Evolutionary conservation across 1,284 basidiomycete species (phyloP).

Genomic region (Cutaneotrichosporon cutaneum): DNA sequence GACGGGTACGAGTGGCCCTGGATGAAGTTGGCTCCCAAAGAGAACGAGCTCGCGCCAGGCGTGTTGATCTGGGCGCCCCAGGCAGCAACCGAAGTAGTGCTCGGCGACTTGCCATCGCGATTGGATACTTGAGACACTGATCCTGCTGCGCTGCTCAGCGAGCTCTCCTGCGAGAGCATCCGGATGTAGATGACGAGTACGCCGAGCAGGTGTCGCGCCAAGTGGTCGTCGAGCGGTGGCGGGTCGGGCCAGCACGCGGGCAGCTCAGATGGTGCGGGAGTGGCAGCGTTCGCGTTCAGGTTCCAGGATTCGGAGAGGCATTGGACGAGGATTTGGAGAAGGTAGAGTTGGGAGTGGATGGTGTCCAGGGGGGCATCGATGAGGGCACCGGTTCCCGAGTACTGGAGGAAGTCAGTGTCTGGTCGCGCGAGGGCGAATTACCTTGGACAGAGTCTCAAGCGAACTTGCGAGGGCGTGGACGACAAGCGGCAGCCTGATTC

Average conservation of each 20-base stretch:
- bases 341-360: conserved; percentile 83
- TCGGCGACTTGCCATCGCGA: conserved; percentile 29
- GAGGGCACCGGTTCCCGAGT: conserved; percentile 36
- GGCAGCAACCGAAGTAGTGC: conserved; percentile 26
- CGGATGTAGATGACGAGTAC: conserved; percentile 79
- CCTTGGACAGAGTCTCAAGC: conserved; percentile 73
- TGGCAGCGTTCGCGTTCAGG: conserved; percentile 28
- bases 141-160: conserved; percentile 10
- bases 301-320: conserved; percentile 75
- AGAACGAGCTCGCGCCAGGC: conserved; percentile 14
- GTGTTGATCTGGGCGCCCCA: conserved; percentile 19
- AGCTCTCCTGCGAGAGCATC: conserved; percentile 59
- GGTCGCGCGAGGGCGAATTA: conserved; percentile 52
- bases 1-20: conserved; percentile 39
- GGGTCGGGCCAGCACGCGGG: conserved; percentile 64
- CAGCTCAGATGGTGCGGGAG: conserved; percentile 29
- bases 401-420: conserved; percentile 47
- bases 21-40: conserved; percentile 34
- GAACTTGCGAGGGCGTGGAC: conserved; percentile 72
- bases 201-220: conserved; percentile 80
- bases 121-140: conserved; percentile 25
- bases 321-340: conserved; percentile 77
- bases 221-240: conserved; percentile 74
- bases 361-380: conserved; percentile 64
- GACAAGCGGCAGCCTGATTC: conserved; percentile 72